Evolutionary conservation across 371 early-diverging fungal species (phyloP), one percentile per base, ranked within the genome.

Genomic region (Mortierella sp.): DNA sequence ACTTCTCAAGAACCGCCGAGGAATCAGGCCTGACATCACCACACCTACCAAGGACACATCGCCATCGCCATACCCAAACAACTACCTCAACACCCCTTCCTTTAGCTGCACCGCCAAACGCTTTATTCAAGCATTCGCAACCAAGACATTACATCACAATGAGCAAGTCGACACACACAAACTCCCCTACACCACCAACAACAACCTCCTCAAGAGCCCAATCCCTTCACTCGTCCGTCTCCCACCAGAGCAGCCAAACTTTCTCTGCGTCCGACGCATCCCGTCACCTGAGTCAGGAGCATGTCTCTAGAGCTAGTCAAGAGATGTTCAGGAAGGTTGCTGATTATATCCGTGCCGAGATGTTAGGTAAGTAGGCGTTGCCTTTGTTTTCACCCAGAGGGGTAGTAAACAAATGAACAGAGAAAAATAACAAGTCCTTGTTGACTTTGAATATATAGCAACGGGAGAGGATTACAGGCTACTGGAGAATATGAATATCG

Each of bases 391-490:
- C 48, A 38, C 58, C 29, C 46, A 11, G 32, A 51, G 16, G 10
- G 41, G 41, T 41, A 41, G 7, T 41, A 41, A 4, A 6, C 4
- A 41, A 6, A 2, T 38, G 41, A 21, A 24, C 7, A 6, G 8
- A 35, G 5, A 4, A 6, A 21, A 7, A 58, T 58, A 58, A 18
- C 38, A 35, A 63, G 12, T 29, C n/a, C 12, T 43, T 43, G 2
- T 24, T 56, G 58, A 8, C 3, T 2, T 58, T 76, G 54, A 35
- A 63, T 35, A 6, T 6, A 2, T 35, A 92, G 93, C 90, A 49
- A 92, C 91, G 11, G 89, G 90, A 18, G 92, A 93, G 32, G 93
- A 93, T 77, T 93, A 92, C 79, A 88, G 88, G 48, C 77, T 93
- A 48, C 75, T 93, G 38, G 91, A 92, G 71, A 89, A 87, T 18